A percentile compares a stretch with the other conserved stretches of the same genome.
Evolutionary conservation across 495 filamentous ascomycete genomes (phyloP).

Genomic region (Penicillium maclennaniae): DNA sequence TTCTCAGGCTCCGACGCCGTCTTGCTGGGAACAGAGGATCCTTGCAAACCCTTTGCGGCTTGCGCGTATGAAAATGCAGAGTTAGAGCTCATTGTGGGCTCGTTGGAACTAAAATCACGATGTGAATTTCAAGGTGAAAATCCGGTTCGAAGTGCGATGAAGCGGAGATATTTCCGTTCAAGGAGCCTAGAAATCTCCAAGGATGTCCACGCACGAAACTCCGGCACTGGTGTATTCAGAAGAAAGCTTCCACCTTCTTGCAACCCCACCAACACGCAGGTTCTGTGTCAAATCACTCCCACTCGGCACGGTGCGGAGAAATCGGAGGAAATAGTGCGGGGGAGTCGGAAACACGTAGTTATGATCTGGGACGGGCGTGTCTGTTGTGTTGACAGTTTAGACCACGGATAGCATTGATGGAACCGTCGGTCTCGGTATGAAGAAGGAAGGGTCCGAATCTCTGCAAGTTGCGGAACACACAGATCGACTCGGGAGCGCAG

Average conservation of each 20-base stretch:
- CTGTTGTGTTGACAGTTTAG: constrained; percentile 16
- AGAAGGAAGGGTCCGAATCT: constrained; percentile 5
- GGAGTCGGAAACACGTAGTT: constrained; percentile 1
- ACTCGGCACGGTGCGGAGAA: constrained; percentile 5
- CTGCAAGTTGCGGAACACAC: constrained; percentile 6
- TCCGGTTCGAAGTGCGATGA: constrained; percentile 24
- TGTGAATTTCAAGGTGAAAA: constrained; percentile 1
- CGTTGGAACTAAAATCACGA: constrained; percentile 10
- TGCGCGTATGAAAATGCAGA: constrained; percentile 86
- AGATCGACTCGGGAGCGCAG: neutral
- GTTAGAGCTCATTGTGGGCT: constrained; percentile 17
- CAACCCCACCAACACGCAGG: constrained; percentile 31
- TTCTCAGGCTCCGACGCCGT: constrained; percentile 30
- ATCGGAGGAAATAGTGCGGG: neutral
- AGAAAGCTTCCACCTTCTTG: constrained; percentile 28
- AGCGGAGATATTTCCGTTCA: constrained; percentile 20
- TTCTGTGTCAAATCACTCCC: constrained; percentile 26
- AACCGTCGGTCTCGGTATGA: constrained; percentile 1
- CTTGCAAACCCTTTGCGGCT: constrained; percentile 74
- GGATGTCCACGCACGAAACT: constrained; percentile 24
- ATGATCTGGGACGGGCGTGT: constrained; percentile 4
- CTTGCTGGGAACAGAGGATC: constrained; percentile 36
- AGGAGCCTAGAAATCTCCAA: constrained; percentile 22
- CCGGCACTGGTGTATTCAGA: constrained; percentile 29
- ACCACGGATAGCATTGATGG: constrained; percentile 33